phyloP scores from a whole-genome alignment of 2,329 filamentous ascomycete species.

The Aspergillus ibericus region DNA sequence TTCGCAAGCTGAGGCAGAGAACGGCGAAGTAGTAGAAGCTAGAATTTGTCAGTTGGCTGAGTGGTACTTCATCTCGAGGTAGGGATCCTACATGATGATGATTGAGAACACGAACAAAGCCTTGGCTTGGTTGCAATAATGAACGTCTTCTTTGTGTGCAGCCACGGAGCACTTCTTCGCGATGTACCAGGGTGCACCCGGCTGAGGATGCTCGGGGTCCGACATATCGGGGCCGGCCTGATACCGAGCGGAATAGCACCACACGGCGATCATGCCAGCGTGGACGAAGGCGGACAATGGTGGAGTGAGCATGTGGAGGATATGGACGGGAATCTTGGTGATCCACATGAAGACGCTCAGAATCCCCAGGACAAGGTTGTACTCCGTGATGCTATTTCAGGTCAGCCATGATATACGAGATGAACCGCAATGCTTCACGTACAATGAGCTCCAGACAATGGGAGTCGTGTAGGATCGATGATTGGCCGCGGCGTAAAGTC shows the following conservation, averaged over 20 bases:
- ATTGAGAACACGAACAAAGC: slow-evolving; percentile 57
- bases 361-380: slow-evolving; percentile 62
- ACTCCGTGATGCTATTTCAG: slow-evolving; percentile 56
- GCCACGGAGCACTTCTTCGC: slow-evolving; percentile 60
- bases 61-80: too few relatives aligned
- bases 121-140: slow-evolving; percentile 63
- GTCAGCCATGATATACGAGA: slow-evolving; percentile 10
- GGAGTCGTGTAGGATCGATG: slow-evolving; percentile 56
- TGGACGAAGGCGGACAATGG: slow-evolving; percentile 57
- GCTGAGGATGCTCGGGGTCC: slow-evolving; percentile 55
- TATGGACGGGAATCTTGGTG: slow-evolving; percentile 57
- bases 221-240: slow-evolving; percentile 61
- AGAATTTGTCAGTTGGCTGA: slow-evolving; percentile 13
- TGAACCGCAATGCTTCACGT: slow-evolving; percentile 26
- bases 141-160: slow-evolving; percentile 44
- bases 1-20: slow-evolving; percentile 49
- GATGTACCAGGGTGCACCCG: slow-evolving; percentile 63
- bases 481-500: slow-evolving; percentile 61
- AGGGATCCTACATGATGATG: slow-evolving; percentile 55
- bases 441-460: slow-evolving; percentile 63
- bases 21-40: slow-evolving; percentile 54
- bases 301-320: slow-evolving; percentile 59
- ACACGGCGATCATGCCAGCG: slow-evolving; percentile 52
- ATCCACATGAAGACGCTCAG: slow-evolving; percentile 62
- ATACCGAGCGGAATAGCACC: slow-evolving; percentile 55